Conservation (phyloP, 345 rosid genomes). For the Corchorus capsularis region DNA sequence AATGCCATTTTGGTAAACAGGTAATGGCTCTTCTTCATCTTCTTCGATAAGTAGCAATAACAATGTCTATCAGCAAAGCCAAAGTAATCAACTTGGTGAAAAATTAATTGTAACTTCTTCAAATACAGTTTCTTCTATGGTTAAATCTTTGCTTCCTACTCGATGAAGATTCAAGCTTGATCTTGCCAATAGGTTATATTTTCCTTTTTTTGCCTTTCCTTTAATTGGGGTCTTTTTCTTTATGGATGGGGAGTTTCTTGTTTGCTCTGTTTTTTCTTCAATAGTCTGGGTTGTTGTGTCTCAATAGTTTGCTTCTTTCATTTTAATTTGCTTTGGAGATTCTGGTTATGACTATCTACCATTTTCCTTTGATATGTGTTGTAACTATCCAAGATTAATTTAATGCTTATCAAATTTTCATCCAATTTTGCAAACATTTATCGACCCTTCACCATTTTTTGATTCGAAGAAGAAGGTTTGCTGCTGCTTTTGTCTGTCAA, state of each 20-base stretch:
- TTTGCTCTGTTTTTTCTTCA: constrained; percentile 9
- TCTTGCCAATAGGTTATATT: constrained; percentile 71
- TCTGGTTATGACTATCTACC: no score
- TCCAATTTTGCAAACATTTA: no score
- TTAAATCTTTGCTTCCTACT: constrained; percentile 66
- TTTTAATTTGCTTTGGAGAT: no score
- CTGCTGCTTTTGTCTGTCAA: no score
- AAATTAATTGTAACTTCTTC: constrained; percentile 36
- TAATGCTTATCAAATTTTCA: no score
- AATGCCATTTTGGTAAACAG: constrained; percentile 63
- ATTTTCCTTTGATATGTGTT: no score
- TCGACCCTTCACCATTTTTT: no score
- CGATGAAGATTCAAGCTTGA: constrained; percentile 72
- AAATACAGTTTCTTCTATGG: constrained; percentile 50
- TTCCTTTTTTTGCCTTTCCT: constrained; percentile 34
- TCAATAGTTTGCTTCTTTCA: no score
- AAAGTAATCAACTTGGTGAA: constrained; percentile 34
- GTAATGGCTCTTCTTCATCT: constrained; percentile 35
- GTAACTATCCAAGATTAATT: no score
- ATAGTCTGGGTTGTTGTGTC: no score
- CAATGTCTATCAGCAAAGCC: constrained; percentile 36
- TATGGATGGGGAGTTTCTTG: neutral
- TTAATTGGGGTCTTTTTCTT: constrained; percentile 2
- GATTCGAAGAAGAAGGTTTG: no score
- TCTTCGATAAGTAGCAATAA: constrained; percentile 26